These are phyloP conservation scores for Dendrostoma leiphaemia DNA, from an alignment of 2,329 filamentous ascomycete species.

Conservation along the genomic window DNA sequence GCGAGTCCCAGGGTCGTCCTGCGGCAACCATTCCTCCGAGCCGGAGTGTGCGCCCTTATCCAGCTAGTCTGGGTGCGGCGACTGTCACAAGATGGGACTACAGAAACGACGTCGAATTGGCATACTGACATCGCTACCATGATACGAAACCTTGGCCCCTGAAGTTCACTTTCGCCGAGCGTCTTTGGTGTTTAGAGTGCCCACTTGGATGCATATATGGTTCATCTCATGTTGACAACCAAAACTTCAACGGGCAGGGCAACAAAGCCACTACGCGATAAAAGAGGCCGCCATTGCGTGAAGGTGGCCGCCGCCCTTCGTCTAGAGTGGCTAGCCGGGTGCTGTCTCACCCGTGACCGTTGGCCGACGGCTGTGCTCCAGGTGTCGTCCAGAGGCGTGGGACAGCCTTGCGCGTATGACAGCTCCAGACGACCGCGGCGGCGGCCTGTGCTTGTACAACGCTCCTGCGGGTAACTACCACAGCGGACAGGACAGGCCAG, in stretches of 20 bases:
- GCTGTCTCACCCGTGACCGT: constrained; percentile 3
- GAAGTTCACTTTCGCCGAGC: too few relatives aligned
- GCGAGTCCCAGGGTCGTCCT: background rate
- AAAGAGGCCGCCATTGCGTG: background rate
- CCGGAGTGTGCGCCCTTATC: background rate
- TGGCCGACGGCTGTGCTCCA: background rate
- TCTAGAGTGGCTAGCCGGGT: constrained; percentile 1
- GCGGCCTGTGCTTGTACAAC: too few relatives aligned
- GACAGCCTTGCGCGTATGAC: too few relatives aligned
- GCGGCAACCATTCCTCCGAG: constrained; percentile 1
- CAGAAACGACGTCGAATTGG: background rate
- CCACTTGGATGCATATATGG: background rate
- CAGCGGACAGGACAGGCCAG: background rate
- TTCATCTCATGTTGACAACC: constrained; percentile 3
- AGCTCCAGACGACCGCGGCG: too few relatives aligned
- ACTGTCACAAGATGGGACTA: background rate
- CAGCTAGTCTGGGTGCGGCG: background rate
- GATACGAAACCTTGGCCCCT: background rate
- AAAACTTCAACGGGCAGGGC: background rate
- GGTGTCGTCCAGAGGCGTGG: background rate
- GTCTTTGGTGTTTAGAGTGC: background rate
- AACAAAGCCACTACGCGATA: background rate
- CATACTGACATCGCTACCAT: background rate
- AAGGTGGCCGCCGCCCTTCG: too few relatives aligned
- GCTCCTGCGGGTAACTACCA: too few relatives aligned